Evolutionary conservation across 352 stramenopile species (phyloP), one percentile per base, ranked within the genome.

Genomic region (Phytophthora litchii): DNA sequence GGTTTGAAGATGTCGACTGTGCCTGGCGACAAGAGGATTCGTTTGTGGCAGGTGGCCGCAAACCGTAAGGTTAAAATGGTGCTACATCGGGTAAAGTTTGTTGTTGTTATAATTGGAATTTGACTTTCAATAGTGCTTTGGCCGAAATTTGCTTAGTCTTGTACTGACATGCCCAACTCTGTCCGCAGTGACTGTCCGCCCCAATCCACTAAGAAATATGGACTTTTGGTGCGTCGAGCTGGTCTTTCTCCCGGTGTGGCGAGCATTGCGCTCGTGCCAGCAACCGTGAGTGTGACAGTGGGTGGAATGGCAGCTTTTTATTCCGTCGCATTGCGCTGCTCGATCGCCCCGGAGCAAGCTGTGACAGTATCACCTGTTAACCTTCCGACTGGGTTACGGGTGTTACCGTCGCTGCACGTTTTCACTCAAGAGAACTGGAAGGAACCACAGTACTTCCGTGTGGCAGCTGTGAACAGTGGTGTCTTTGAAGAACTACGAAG

Each of bases 1-100:
- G 84, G 0, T 94, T 91, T 54, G 64, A 81, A 31, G 82, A 94
- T 49, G 75, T 94, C 1, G 84, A 92, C 54, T 88, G 82, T 25
- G 74, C 82, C 32, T 94, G 84, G 84, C 68, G 84, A 23, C 70
- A 90, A 51, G 56, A 60, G n/a, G 84, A 91, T 35, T 92, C 82
- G 35, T 94, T 94, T 35, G 80, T 92, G 14, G 74, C 80, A 5
- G 82, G 84, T 17, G 84, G 68, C 2, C 72, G 78, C 4, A 79
- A 75, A 25, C 77, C 81, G 37, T 4, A 4, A n/a, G 44, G 31
- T n/a, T 16, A 38, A 56, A 32, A 20, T 27, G 6, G 19, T 20
- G n/a, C 16, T 20, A 16, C 14, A 52, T 23, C 17, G 14, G 37
- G 34, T 13, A 14, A 43, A 35, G 2, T 1, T 40, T 62, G 32